These are phyloP conservation scores for Aegle marmelos DNA, from an alignment of 345 rosid genomes.

Conservation along the genomic window DNA sequence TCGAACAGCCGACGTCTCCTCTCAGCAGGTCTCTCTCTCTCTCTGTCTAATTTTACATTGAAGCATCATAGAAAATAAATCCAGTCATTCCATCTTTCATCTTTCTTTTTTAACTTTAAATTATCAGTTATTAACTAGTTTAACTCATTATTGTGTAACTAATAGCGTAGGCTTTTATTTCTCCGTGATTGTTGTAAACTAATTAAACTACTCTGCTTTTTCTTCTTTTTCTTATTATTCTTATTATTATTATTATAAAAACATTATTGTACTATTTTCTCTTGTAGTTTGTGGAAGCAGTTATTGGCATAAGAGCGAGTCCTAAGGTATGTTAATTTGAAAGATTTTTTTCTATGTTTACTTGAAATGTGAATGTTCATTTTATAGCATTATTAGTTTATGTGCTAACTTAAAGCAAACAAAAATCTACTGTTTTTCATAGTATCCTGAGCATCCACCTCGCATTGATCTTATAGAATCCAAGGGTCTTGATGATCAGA, in stretches of 20 bases:
- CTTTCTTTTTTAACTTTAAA: background rate
- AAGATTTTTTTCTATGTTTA: background rate
- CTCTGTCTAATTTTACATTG: background rate
- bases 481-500: slow-evolving; percentile 79
- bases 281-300: slow-evolving; percentile 88
- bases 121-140: background rate
- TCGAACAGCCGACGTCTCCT: slow-evolving; percentile 87
- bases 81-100: background rate
- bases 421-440: no score
- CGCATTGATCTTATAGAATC: slow-evolving; percentile 57
- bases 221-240: no score
- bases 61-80: background rate
- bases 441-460: slow-evolving; percentile 87
- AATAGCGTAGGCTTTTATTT: background rate
- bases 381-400: background rate
- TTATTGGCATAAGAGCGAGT: slow-evolving; percentile 54
- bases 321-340: slow-evolving; percentile 39
- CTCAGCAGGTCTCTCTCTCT: slow-evolving; percentile 59
- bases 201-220: background rate
- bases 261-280: background rate
- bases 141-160: background rate
- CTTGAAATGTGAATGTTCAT: background rate
- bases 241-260: background rate
- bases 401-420: slow-evolving; percentile 3
- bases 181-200: background rate